Evolutionary conservation across 768 basidiomycete species (phyloP).

Genomic region (Suillus subluteus): DNA sequence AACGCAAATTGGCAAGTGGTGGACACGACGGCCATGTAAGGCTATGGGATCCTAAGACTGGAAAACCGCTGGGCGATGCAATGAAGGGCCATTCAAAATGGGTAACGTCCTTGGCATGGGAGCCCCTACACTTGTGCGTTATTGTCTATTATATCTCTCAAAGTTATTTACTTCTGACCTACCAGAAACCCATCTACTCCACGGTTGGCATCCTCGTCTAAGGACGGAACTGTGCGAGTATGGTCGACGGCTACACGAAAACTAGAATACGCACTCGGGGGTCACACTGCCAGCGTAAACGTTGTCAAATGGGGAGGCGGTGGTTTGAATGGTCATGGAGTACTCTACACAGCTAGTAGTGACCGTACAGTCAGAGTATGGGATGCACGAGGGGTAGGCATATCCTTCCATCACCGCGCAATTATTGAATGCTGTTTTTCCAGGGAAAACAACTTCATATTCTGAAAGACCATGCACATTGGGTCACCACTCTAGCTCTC

Average conservation of each 20-base stretch:
- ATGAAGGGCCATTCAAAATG: slow-evolving; percentile 95
- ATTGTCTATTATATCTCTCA: slow-evolving; percentile 10
- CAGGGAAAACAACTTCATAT: slow-evolving; percentile 85
- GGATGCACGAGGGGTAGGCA: slow-evolving; percentile 77
- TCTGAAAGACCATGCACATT: slow-evolving; percentile 95
- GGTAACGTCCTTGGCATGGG: slow-evolving; percentile 95
- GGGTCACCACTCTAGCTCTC: slow-evolving; percentile 96
- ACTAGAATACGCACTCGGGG: slow-evolving; percentile 84
- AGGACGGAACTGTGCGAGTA: slow-evolving; percentile 94
- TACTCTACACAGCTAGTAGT: slow-evolving; percentile 93
- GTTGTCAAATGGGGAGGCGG: slow-evolving; percentile 96
- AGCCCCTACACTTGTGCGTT: slow-evolving; percentile 88
- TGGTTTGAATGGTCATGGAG: slow-evolving; percentile 61
- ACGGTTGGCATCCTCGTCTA: slow-evolving; percentile 92
- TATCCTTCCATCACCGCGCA: slow-evolving; percentile 9
- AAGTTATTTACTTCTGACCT: slow-evolving; percentile 10
- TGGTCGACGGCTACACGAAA: slow-evolving; percentile 80
- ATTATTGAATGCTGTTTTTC: slow-evolving; percentile 12
- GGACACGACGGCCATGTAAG: slow-evolving; percentile 93
- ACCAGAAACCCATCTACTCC: slow-evolving; percentile 75
- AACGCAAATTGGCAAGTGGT: slow-evolving; percentile 88
- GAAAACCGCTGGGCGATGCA: slow-evolving; percentile 86
- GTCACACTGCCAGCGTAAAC: slow-evolving; percentile 93
- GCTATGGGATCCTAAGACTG: slow-evolving; percentile 93
- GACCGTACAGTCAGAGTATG: slow-evolving; percentile 95